Evolutionary conservation across 345 rosid species (phyloP), one percentile per base, ranked within the genome.

Genomic region (Corchorus olitorius): DNA sequence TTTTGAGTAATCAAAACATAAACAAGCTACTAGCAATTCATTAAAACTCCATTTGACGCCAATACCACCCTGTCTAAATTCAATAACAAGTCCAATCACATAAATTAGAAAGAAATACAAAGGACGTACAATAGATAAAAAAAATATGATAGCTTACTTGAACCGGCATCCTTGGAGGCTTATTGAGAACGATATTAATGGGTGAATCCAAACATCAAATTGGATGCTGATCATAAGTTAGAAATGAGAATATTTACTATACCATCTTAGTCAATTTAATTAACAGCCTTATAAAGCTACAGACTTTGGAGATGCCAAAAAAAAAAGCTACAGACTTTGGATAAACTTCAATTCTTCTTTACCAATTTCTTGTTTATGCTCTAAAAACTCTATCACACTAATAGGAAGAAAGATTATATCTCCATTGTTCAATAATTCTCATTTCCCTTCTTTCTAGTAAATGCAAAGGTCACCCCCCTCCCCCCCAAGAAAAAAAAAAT

Each of bases 121-220:
- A 17, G 53, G 13, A 61, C 3, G 22, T 19, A 39, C 20, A 20
- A 76, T 45, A 0, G 56, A 76, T 50, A n/a, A n/a, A 52, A 65
- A 67, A 6, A 43, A 62, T 52, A 35, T 34, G 37, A 53, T 35
- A 66, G 62, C 81, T 83, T 76, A 93, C 98, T 87, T 96, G 98
- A 82, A 93, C 99, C 56, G 98, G 92, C 91, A 96, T 64, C 79
- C 99, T 94, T 3, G 90, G 93, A 68, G 99, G 98, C 65, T 93
- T 96, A 79, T 96, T 92, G 81, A 96, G 61, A 59, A 87, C 95
- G 74, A 96, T 84, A 81, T n/a, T n/a, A n/a, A 93, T 90, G 37
- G 92, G 81, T 3, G 90, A 73, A 83, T 96, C 99, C 99, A 92
- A 83, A 64, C 20, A 75, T 80, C 73, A 72, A 78, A 65, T 80